Conservation (phyloP, 768 basidiomycete species). For the Collybia nuda region DNA sequence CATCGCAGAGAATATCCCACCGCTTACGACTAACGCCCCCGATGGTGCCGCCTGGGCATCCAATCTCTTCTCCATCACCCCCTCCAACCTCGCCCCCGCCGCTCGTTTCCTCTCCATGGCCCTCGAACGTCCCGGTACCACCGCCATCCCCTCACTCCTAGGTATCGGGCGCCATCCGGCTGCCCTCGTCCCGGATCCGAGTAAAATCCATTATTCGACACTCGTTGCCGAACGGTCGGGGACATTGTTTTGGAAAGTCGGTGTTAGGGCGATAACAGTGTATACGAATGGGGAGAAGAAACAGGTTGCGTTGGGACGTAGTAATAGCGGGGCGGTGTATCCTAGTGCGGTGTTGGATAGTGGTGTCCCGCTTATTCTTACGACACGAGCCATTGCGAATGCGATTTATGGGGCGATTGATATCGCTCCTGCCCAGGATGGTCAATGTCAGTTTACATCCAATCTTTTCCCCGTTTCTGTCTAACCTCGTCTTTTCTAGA, state of each 20-base stretch:
- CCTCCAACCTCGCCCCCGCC: conserved; percentile 47
- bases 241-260: conserved; percentile 62
- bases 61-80: conserved; percentile 71
- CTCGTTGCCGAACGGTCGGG: conserved; percentile 42
- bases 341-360: conserved; percentile 75
- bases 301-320: conserved; percentile 39
- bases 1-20: conserved; percentile 52
- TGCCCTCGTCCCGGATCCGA: conserved; percentile 50
- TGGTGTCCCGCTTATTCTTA: conserved; percentile 67
- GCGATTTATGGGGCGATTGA: conserved; percentile 78
- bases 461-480: background rate
- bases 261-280: conserved; percentile 57
- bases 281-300: conserved; percentile 47
- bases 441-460: conserved; percentile 52
- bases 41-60: conserved; percentile 70
- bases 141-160: conserved; percentile 53
- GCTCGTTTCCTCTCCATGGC: conserved; percentile 67
- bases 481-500: conserved; percentile 36
- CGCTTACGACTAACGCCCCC: conserved; percentile 45
- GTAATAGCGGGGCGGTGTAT: conserved; percentile 34
- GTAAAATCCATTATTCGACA: conserved; percentile 45
- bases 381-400: conserved; percentile 61
- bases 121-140: conserved; percentile 67
- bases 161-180: conserved; percentile 71
- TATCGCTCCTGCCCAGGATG: conserved; percentile 55